Base-by-base conservation (phyloP, 2,329 filamentous ascomycete species). In the Cordyceps cicadae region DNA sequence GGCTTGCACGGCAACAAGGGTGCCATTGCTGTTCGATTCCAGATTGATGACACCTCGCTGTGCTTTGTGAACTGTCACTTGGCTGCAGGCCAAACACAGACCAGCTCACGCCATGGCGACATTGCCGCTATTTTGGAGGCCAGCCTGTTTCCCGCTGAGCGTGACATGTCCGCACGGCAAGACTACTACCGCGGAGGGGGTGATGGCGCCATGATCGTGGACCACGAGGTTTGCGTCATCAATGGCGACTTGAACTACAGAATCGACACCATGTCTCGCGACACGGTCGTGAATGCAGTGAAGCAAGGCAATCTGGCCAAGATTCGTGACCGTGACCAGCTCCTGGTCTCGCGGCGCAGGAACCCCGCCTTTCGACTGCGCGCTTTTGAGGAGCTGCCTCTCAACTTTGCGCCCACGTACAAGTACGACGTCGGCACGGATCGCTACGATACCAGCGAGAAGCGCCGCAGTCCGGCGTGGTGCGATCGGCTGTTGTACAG, bases 31-130 rank as follows among this genome's bases (percentile, higher is more conserved):
- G 82, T 97, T 45, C 89, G 94, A n/a, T 96, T 99, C 74, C 82
- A 92, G 67, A 76, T 99, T 2, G 94, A 99, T 69, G 92, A 99
- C 72, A 94, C 88, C 55, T 97, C 93, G 1, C 75, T 99, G 41
- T 99, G 94, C 75, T 93, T 99, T 74, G 84, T 97, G 76, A 99
- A 99, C 71, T 99, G 94, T 71, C 94, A 99, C 82, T 78, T 99
- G 62, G 94, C 94, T 19, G 94, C 94, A 0, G 94, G 94, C 0
- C 94, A 99, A 73, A 87, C 88, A 0, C 90, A 96, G 62, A 96
- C 93, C 0, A 89, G 89, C 62, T 86, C 92, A 67, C 90, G 94
- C 7, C 96, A 99, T 75, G 94, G 92, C 67, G 94, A 99, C 69
- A 85, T 96, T 29, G 89, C 92, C 0, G 87, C 87, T 4, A 97